These are phyloP conservation scores for Limonomyces culmigenus DNA, from an alignment of 1,284 basidiomycete genomes.

Conservation along the genomic window DNA sequence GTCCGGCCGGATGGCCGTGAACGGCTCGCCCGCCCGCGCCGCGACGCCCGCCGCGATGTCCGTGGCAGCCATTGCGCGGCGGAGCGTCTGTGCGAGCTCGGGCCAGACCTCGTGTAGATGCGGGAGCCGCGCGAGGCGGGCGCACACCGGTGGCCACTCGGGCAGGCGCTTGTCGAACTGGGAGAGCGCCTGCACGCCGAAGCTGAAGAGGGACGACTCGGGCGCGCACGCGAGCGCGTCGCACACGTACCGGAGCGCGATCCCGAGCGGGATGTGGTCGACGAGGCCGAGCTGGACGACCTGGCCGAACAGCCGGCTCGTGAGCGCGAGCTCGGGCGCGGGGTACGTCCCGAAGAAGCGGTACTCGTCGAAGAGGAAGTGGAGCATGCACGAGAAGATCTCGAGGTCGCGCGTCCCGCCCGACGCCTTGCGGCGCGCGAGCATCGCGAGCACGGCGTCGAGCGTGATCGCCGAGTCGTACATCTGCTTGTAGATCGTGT, in stretches of 20 bases:
- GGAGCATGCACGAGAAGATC: constrained; percentile 96
- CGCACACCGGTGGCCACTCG: constrained; percentile 91
- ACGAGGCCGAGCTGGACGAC: constrained; percentile 91
- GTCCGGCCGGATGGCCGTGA: constrained; percentile 62
- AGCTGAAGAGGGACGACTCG: constrained; percentile 89
- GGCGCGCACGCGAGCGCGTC: constrained; percentile 85
- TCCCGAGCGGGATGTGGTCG: constrained; percentile 90
- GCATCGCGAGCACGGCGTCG: constrained; percentile 82
- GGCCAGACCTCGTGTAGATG: constrained; percentile 80
- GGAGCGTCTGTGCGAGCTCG: constrained; percentile 64
- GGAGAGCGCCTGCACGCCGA: constrained; percentile 82
- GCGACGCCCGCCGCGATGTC: constrained; percentile 21
- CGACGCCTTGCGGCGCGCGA: constrained; percentile 77
- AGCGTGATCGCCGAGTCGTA: constrained; percentile 90
- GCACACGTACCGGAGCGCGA: constrained; percentile 93
- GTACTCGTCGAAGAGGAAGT: constrained; percentile 99
- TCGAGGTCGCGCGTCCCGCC: constrained; percentile 79
- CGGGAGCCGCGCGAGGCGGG: constrained; percentile 77
- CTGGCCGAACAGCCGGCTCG: constrained; percentile 91
- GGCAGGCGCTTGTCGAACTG: constrained; percentile 79
- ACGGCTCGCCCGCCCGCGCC: constrained; percentile 30
- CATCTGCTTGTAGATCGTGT: constrained; percentile 95
- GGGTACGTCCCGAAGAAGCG: constrained; percentile 97
- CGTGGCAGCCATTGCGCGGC: constrained; percentile 45
- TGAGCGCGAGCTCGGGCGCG: constrained; percentile 87